These are phyloP conservation scores for Candida glucosophila DNA, from an alignment of 1,139 yeast genomes.

Conservation along the genomic window DNA sequence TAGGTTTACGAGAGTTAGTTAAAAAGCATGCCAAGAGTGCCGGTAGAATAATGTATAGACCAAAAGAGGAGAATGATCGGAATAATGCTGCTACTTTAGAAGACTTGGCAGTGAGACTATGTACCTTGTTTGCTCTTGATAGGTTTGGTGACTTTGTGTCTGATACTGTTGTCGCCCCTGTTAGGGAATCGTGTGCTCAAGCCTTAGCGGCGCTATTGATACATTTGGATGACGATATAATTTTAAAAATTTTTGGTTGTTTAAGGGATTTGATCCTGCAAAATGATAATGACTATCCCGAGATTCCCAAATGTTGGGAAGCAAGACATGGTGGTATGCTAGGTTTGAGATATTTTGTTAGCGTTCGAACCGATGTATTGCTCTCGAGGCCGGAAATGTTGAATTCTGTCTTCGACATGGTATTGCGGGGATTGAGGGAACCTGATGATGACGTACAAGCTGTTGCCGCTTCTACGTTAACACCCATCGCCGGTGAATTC, in stretches of 20 bases:
- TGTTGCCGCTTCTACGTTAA: slow-evolving; percentile 86
- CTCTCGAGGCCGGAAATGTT: slow-evolving; percentile 49
- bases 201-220: slow-evolving; percentile 80
- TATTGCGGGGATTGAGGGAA: slow-evolving; percentile 75
- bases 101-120: slow-evolving; percentile 77
- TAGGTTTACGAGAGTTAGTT: slow-evolving; percentile 83
- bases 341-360: slow-evolving; percentile 85
- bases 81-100: slow-evolving; percentile 70
- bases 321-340: slow-evolving; percentile 98
- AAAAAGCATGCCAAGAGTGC: slow-evolving; percentile 82
- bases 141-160: slow-evolving; percentile 96
- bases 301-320: slow-evolving; percentile 66
- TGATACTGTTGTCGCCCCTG: slow-evolving; percentile 98
- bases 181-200: slow-evolving; percentile 94
- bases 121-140: slow-evolving; percentile 86
- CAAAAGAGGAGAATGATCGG: slow-evolving; percentile 50
- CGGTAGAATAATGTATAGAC: slow-evolving; percentile 66
- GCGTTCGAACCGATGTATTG: slow-evolving; percentile 76
- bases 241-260: slow-evolving; percentile 54
- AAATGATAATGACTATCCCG: slow-evolving; percentile 30
- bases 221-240: slow-evolving; percentile 51
- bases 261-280: slow-evolving; percentile 69
- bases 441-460: slow-evolving; percentile 96
- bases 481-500: slow-evolving; percentile 84
- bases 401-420: slow-evolving; percentile 74